A percentile compares a stretch with the other conserved stretches of the same genome.
Conservation (phyloP, 495 filamentous ascomycete species). For the Parathielavia hyrcaniae region DNA sequence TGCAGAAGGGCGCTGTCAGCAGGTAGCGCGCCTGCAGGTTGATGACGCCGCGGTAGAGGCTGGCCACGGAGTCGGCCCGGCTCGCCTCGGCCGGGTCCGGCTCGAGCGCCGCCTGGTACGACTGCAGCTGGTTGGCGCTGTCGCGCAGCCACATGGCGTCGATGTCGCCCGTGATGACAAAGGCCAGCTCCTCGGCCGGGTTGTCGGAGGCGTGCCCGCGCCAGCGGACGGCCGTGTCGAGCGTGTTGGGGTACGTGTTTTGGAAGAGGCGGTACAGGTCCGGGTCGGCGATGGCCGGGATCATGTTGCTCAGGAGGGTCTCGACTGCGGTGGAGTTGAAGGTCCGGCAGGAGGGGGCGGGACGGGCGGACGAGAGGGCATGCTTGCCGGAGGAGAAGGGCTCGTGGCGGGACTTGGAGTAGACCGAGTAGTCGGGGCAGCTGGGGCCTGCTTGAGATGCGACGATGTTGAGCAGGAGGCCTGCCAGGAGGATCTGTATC, state of each 20-base stretch:
- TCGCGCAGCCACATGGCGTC: conserved; percentile 68
- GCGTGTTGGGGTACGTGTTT: conserved; percentile 60
- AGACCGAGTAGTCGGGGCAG: conserved; percentile 52
- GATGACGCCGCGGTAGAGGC: conserved; percentile 57
- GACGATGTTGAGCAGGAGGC: not conserved
- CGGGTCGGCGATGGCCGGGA: conserved; percentile 50
- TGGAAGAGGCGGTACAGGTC: conserved; percentile 60
- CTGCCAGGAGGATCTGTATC: conserved; percentile 1
- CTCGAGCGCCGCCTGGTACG: conserved; percentile 53
- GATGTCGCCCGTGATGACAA: conserved; percentile 59
- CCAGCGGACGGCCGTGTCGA: conserved; percentile 64
- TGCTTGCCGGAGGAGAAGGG: conserved; percentile 43
- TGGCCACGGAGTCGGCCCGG: conserved; percentile 43
- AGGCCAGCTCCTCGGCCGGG: conserved; percentile 42
- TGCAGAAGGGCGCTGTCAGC: conserved; percentile 54
- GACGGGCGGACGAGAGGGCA: conserved; percentile 52
- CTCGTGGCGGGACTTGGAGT: conserved; percentile 40
- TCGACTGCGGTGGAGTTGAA: conserved; percentile 54
- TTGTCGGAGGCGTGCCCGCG: conserved; percentile 48
- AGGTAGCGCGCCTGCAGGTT: conserved; percentile 61
- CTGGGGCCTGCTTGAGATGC: not conserved
- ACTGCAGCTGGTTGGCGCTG: conserved; percentile 60
- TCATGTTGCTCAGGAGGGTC: conserved; percentile 43
- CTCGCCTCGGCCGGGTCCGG: conserved; percentile 33
- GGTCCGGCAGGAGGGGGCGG: conserved; percentile 52